Evolutionary conservation across 176 grass and related monocot genomes (phyloP), one percentile per base, ranked within the genome.

Genomic region (Raddia distichophylla): DNA sequence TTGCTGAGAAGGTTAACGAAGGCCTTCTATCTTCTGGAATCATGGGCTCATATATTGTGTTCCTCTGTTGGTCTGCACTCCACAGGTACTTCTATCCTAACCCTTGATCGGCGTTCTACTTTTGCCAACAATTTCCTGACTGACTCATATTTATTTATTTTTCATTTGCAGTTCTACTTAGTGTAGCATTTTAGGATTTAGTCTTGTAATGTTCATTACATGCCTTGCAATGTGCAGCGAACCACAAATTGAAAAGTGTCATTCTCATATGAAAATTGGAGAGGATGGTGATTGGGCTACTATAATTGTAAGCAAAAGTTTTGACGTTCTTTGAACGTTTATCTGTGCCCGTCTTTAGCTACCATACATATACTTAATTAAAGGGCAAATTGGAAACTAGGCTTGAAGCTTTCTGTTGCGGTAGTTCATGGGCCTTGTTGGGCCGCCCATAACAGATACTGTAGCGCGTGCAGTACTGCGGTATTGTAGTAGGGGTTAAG

Each of bases 1-100:
- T 88, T 86, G 19, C 22, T 10, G 35, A 85, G 17, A 58, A 98
- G 90, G 92, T 95, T 80, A 98, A 93, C 58, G 71, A 84, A 48
- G 92, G 90, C 37, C 93, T 98, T 86, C 74, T 98, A 42, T 98
- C 93, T 82, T 98, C 96, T 86, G 93, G 88, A 81, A 90, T 98
- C 59, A 90, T 98, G 93, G 85, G 90, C 42, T 84, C 76, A 22
- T 98, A 93, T 80, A 90, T 91, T 51, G 93, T 93, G 54, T 95
- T 93, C 87, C 89, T 98, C 20, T 98, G 96, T 81, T 98, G 93
- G 93, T 98, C 93, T 77, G 96, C 89, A 57, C 90, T 95, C 11
- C 92, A 95, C 78, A 98, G 93, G 96, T 95, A 88, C 14, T 95
- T 85, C 16, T 40, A 50, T 57, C 7, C 10, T 51, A 18, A 58